Conservation (phyloP, 2,329 filamentous ascomycete species). For the Fusarium hainanense region DNA sequence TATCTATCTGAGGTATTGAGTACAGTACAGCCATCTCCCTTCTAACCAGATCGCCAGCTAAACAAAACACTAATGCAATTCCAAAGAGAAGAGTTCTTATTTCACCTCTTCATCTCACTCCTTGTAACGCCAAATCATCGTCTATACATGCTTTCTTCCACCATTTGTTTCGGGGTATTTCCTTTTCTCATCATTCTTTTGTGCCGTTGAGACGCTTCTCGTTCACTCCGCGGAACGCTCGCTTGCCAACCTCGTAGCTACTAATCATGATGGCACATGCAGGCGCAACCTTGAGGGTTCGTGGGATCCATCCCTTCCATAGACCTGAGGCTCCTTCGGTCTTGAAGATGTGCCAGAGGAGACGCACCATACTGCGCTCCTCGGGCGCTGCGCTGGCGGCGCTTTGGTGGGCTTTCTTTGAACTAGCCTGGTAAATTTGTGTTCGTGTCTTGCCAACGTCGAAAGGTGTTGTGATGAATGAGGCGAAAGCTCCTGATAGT, state of each 20-base stretch:
- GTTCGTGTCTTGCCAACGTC: conserved; percentile 97
- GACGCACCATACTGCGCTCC: conserved; percentile 79
- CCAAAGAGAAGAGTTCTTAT: conserved; percentile 33
- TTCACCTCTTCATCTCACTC: conserved; percentile 8
- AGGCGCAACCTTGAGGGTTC: conserved; percentile 93
- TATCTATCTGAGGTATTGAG: conserved; percentile 39
- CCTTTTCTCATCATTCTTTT: conserved; percentile 12
- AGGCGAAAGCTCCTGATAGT: conserved; percentile 83
- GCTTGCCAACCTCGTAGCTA: conserved; percentile 96
- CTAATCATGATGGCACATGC: conserved; percentile 99
- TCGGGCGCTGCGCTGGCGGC: conserved; percentile 67
- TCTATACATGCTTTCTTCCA: conserved; percentile 22
- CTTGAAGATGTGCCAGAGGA: conserved; percentile 91
- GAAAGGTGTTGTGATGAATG: conserved; percentile 91
- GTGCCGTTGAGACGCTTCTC: conserved; percentile 50
- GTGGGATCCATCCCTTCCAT: conserved; percentile 91
- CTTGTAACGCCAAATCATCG: conserved; percentile 38
- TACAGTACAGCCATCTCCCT: conserved; percentile 25
- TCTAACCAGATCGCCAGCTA: conserved; percentile 34
- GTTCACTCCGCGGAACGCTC: conserved; percentile 82
- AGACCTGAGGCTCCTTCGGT: conserved; percentile 84
- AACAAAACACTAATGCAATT: conserved; percentile 3
- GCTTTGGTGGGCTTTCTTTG: conserved; percentile 29
- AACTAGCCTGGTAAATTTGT: conserved; percentile 77
- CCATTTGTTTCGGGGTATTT: conserved; percentile 16